A percentile compares a stretch with the other conserved stretches of the same genome.
Evolutionary conservation across 2,329 filamentous ascomycete genomes (phyloP).

Genomic region (Alternaria sp.): DNA sequence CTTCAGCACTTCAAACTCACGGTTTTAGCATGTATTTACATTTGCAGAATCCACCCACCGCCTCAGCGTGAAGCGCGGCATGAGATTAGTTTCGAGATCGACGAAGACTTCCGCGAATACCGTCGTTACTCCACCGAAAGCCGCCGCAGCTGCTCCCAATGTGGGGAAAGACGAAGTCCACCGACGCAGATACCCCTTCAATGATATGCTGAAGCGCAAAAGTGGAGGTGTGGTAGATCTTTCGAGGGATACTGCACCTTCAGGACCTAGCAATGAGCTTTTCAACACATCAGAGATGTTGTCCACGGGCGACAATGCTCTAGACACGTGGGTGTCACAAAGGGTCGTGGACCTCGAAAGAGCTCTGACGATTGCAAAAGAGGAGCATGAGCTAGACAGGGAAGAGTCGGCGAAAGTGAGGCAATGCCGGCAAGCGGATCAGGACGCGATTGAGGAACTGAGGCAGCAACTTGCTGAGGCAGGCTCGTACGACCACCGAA

Average conservation of each 20-base stretch:
- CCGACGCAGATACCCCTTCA: constrained; percentile 42
- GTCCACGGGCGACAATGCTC: constrained; percentile 9
- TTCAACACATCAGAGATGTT: background rate
- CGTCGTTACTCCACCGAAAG: constrained; percentile 45
- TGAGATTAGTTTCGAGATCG: constrained; percentile 35
- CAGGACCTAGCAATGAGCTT: constrained; percentile 5
- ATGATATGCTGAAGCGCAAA: constrained; percentile 41
- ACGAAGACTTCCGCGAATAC: constrained; percentile 32
- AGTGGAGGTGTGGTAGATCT: constrained; percentile 12
- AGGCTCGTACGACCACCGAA: constrained; percentile 9
- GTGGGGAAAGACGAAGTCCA: constrained; percentile 44
- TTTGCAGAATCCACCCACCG: constrained; percentile 37
- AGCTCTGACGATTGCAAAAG: constrained; percentile 32
- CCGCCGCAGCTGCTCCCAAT: constrained; percentile 38
- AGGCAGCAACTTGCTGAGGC: constrained; percentile 27
- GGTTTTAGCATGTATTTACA: background rate
- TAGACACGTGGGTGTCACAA: constrained; percentile 19
- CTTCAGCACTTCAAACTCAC: background rate
- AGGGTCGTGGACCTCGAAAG: constrained; percentile 41
- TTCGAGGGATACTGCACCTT: constrained; percentile 5
- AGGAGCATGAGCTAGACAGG: constrained; percentile 35
- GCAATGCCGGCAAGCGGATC: constrained; percentile 31
- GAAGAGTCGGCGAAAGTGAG: constrained; percentile 40
- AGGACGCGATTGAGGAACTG: constrained; percentile 31
- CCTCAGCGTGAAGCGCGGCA: constrained; percentile 38